These are phyloP conservation scores for Suillus ampliporus DNA, from an alignment of 768 basidiomycete genomes.

Conservation along the genomic window DNA sequence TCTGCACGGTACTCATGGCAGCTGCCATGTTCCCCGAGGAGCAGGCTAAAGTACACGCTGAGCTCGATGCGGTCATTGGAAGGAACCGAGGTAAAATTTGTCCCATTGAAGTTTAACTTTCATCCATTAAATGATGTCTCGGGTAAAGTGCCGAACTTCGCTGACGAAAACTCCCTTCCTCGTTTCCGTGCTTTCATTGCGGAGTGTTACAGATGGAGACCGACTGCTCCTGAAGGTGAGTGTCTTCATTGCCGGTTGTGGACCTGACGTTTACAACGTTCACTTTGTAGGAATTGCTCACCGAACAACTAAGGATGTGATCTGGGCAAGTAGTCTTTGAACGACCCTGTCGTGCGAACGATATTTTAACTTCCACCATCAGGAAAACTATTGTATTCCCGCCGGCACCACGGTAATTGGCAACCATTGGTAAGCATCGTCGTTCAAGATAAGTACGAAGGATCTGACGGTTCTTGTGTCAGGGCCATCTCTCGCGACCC, in stretches of 20 bases:
- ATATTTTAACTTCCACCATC: not conserved
- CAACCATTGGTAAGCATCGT: constrained; percentile 20
- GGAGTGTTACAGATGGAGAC: constrained; percentile 43
- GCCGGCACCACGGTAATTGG: constrained; percentile 24
- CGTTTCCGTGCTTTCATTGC: constrained; percentile 40
- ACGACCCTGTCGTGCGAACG: not conserved
- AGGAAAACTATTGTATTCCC: constrained; percentile 25
- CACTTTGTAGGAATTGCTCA: constrained; percentile 15
- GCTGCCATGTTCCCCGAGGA: constrained; percentile 55
- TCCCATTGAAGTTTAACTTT: not conserved
- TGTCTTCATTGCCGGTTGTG: not conserved
- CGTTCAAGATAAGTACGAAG: no score
- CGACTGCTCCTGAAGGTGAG: constrained; percentile 30
- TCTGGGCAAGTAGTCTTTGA: constrained; percentile 17
- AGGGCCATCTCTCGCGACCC: constrained; percentile 45
- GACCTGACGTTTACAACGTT: constrained; percentile 1
- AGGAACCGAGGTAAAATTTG: constrained; percentile 20
- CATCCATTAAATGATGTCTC: not conserved
- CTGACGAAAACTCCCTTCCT: constrained; percentile 35
- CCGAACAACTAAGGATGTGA: constrained; percentile 23
- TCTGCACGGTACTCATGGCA: constrained; percentile 53
- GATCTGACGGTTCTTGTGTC: not conserved
- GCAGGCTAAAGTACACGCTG: constrained; percentile 53
- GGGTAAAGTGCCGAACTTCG: constrained; percentile 41
- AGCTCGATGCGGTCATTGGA: constrained; percentile 56